Evolutionary conservation across 768 basidiomycete species (phyloP).

Genomic region (Termitomyces sp.): DNA sequence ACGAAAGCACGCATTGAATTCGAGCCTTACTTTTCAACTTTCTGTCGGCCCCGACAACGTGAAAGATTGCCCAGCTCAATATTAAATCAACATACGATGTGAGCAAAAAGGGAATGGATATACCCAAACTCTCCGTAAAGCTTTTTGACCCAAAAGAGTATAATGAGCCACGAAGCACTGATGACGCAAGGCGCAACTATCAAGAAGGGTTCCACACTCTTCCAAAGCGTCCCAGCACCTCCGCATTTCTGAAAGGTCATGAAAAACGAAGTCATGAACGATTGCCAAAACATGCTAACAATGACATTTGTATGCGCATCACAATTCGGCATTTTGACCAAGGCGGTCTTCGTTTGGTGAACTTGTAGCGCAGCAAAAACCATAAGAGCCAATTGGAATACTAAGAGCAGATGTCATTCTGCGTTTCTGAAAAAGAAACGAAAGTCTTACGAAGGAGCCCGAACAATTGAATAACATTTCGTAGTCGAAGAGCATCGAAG

Average conservation of each 20-base stretch:
- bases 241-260: constrained; percentile 33
- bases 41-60: constrained; percentile 82
- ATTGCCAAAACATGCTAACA: constrained; percentile 27
- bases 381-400: constrained; percentile 72
- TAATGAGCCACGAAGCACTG: constrained; percentile 54
- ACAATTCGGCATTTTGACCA: constrained; percentile 35
- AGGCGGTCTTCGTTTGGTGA: constrained; percentile 62
- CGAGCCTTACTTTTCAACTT: constrained; percentile 66
- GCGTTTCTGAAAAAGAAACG: too few relatives aligned
- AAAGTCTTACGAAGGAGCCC: constrained; percentile 58
- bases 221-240: constrained; percentile 54
- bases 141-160: constrained; percentile 65
- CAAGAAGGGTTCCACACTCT: constrained; percentile 56
- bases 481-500: constrained; percentile 72
- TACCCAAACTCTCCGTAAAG: constrained; percentile 84
- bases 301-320: constrained; percentile 25
- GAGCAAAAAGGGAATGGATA: constrained; percentile 17
- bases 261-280: neutral
- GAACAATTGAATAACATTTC: constrained; percentile 75
- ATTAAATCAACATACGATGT: constrained; percentile 5
- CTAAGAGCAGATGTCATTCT: constrained; percentile 25
- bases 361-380: constrained; percentile 75
- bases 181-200: constrained; percentile 72
- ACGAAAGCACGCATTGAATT: neutral
- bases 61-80: constrained; percentile 83